Evolutionary conservation across 192 early-diverging fungal genomes (phyloP).

Genomic region (Coemansia umbellata): DNA sequence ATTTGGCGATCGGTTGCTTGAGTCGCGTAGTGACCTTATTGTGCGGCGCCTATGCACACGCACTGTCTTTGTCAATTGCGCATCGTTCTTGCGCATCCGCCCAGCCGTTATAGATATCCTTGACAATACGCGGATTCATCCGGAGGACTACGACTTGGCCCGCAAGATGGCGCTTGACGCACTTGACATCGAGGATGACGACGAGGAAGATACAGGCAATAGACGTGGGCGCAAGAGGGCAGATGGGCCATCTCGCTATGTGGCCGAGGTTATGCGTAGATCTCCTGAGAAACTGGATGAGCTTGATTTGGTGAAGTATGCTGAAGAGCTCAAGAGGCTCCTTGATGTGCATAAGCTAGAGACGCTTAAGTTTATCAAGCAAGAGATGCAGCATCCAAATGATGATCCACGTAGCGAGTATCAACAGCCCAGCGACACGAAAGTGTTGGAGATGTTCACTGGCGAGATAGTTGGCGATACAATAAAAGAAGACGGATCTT

Average conservation of each 20-base stretch:
- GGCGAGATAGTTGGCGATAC: slow-evolving; percentile 71
- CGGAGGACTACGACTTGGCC: slow-evolving; percentile 91
- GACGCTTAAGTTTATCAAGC: slow-evolving; percentile 80
- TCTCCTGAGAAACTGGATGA: slow-evolving; percentile 79
- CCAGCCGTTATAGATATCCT: slow-evolving; percentile 70
- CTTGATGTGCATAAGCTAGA: slow-evolving; percentile 75
- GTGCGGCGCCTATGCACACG: slow-evolving; percentile 59
- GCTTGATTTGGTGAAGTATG: slow-evolving; percentile 87
- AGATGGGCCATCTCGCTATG: slow-evolving; percentile 64
- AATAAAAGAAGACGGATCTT: slow-evolving; percentile 56
- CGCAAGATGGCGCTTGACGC: slow-evolving; percentile 97
- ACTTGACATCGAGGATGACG: slow-evolving; percentile 82
- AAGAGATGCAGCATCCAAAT: slow-evolving; percentile 81
- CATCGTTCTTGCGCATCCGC: slow-evolving; percentile 84
- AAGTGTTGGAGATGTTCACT: slow-evolving; percentile 81
- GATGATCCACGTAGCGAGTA: slow-evolving; percentile 67
- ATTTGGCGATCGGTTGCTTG: slow-evolving; percentile 35
- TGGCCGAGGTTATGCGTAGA: slow-evolving; percentile 71
- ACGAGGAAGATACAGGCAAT: slow-evolving; percentile 60
- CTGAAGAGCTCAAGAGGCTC: slow-evolving; percentile 71
- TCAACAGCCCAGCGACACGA: slow-evolving; percentile 51
- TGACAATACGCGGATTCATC: slow-evolving; percentile 94
- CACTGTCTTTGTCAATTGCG: slow-evolving; percentile 89
- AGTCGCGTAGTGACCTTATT: slow-evolving; percentile 70
- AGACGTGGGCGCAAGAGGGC: slow-evolving; percentile 8